Base-by-base conservation (phyloP, 345 rosid genomes). In the Abelmoschus esculentus region DNA sequence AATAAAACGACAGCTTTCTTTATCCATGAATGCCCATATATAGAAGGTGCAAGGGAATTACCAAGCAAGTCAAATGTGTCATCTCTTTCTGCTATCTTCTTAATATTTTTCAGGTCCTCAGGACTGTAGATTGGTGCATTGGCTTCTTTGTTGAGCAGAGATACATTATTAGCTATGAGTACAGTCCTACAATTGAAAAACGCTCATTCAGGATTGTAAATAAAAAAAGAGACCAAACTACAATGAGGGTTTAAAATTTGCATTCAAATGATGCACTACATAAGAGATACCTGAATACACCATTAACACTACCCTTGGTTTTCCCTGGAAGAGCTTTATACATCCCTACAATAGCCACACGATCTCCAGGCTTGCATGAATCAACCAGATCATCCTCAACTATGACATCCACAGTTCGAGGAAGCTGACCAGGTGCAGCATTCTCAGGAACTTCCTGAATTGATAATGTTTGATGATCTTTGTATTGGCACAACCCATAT, bases 391-490 rank as follows among this genome's bases (percentile, higher is more conserved):
- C 97, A 76, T 93, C 98, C 85, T 93, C 98, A 70, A 87, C 91
- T 66, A 93, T 88, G 73, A 88, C 82, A 85, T 93, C 97, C 54
- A 93, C 95, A 0, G 96, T 89, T 60, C 98, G 84, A 57, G 98
- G 98, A 78, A 93, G 95, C 83, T 93, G 98, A 75, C 98, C 98
- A 72, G 98, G 98, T 78, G 98, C 97, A 83, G 97, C 83, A 72
- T 91, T 93, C 77, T 93, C 98, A 17, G 98, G 98, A 59, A 93
- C 90, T 86, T 93, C 98, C 83, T 93, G 98, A 78, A 93, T 85
- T 56, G 98, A 91, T 80, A 93, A 73, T 74, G 98, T 91, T 82
- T 93, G 98, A 71, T 93, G 98, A 80, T 93, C 98, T 86, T 91
- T 91, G 70, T 93, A 93, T 72, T 76, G 81, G 85, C 98, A 93